These are phyloP conservation scores for Acacia crassicarpa DNA, from an alignment of 306 rosid genomes.

Conservation along the genomic window DNA sequence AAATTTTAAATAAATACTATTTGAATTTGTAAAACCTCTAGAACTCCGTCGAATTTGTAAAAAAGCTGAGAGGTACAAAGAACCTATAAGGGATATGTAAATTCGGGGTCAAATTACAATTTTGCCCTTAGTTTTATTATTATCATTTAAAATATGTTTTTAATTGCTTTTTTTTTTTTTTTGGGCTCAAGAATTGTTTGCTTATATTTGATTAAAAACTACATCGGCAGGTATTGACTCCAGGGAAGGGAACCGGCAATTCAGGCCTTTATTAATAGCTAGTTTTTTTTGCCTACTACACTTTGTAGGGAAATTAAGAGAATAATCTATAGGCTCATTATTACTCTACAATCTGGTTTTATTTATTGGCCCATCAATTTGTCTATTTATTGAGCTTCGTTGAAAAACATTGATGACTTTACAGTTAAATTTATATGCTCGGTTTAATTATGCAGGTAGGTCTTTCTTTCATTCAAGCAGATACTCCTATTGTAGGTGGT, in stretches of 20 bases:
- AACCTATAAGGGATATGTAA: no score
- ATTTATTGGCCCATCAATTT: neutral
- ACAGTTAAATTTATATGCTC: neutral
- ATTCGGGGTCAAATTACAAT: no score
- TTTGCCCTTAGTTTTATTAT: no score
- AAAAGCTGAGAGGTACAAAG: no score
- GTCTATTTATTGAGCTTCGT: neutral
- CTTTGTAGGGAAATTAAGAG: slow-evolving; percentile 40
- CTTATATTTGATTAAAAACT: neutral
- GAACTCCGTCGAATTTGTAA: no score
- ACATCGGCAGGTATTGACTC: slow-evolving; percentile 64
- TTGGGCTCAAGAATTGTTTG: no score
- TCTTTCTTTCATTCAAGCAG: neutral
- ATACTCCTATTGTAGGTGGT: neutral
- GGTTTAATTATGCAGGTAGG: neutral
- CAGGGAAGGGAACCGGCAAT: slow-evolving; percentile 81
- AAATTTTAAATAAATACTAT: no score
- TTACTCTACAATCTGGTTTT: neutral
- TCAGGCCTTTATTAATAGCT: slow-evolving; percentile 60
- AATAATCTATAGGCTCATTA: slow-evolving; percentile 1
- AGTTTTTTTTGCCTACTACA: slow-evolving; percentile 47
- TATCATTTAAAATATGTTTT: no score
- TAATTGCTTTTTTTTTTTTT: no score
- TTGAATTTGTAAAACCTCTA: no score
- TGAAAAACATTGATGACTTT: neutral